A percentile compares a stretch with the other conserved stretches of the same genome.
These are phyloP conservation scores for Agrocybe praecox DNA, from an alignment of 768 basidiomycete genomes.

Conservation along the genomic window DNA sequence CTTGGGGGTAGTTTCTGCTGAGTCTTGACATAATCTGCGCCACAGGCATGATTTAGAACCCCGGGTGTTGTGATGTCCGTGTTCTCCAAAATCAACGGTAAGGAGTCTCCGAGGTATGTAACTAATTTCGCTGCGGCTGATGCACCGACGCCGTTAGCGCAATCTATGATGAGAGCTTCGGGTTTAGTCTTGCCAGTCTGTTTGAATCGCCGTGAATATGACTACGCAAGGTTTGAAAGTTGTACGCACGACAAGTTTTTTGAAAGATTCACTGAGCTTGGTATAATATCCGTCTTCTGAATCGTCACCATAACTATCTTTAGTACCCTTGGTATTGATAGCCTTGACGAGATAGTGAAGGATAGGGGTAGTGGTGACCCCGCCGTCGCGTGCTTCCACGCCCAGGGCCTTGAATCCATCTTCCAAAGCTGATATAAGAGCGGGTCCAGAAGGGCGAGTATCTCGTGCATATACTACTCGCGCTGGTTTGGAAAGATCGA, in stretches of 20 bases:
- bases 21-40: conserved; percentile 98
- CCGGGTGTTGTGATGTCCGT: conserved; percentile 64
- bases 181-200: conserved; percentile 62
- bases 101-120: conserved; percentile 55
- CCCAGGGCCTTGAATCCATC: conserved; percentile 81
- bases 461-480: conserved; percentile 91
- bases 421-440: conserved; percentile 75
- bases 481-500: conserved; percentile 79
- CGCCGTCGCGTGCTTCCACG: conserved; percentile 71
- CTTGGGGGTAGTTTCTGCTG: conserved; percentile 84
- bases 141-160: conserved; percentile 98
- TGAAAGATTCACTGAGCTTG: conserved; percentile 84
- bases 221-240: background rate
- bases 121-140: conserved; percentile 64
- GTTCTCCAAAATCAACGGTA: conserved; percentile 73
- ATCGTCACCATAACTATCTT: conserved; percentile 78
- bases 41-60: conserved; percentile 84
- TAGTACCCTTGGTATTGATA: conserved; percentile 83
- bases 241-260: conserved; percentile 77
- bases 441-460: conserved; percentile 85
- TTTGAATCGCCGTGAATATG: conserved; percentile 3
- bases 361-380: conserved; percentile 91
- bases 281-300: conserved; percentile 81
- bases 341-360: conserved; percentile 93
- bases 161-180: conserved; percentile 81